Evolutionary conservation across 2,329 filamentous ascomycete species (phyloP).

Genomic region (Neopestalotiopsis sp.): DNA sequence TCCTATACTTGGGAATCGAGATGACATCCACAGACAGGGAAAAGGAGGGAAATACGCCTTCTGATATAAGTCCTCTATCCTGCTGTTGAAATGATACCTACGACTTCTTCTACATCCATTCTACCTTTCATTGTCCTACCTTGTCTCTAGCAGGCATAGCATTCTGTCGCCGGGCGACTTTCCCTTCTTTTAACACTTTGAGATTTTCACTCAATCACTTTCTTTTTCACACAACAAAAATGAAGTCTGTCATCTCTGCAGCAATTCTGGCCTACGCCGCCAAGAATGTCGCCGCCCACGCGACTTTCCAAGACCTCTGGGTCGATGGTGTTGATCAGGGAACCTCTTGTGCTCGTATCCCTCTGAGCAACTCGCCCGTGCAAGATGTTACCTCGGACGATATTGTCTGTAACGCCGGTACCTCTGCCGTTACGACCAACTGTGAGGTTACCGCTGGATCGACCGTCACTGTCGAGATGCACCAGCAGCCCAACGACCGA

Average conservation of each 20-base stretch:
- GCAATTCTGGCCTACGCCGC: slow-evolving; percentile 37
- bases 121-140: not conserved
- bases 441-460: slow-evolving; percentile 38
- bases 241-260: slow-evolving; percentile 37
- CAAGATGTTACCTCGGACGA: slow-evolving; percentile 41
- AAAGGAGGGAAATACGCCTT: not conserved
- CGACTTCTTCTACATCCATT: not conserved
- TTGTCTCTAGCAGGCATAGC: slow-evolving; percentile 3
- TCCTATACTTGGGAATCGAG: not conserved
- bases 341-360: slow-evolving; percentile 29
- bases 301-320: slow-evolving; percentile 57
- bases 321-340: slow-evolving; percentile 46
- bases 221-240: slow-evolving; percentile 20
- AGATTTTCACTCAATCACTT: not conserved
- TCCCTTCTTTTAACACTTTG: slow-evolving; percentile 6
- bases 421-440: slow-evolving; percentile 35
- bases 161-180: slow-evolving; percentile 16
- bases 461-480: slow-evolving; percentile 37
- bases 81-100: not conserved
- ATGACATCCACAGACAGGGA: not conserved
- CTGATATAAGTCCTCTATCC: not conserved
- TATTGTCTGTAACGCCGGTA: slow-evolving; percentile 46
- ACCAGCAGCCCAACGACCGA: slow-evolving; percentile 51
- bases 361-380: slow-evolving; percentile 47
- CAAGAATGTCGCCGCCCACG: slow-evolving; percentile 47